These are phyloP conservation scores for Elaeis guineensis DNA, from an alignment of 176 grass and related monocot genomes.

Conservation along the genomic window DNA sequence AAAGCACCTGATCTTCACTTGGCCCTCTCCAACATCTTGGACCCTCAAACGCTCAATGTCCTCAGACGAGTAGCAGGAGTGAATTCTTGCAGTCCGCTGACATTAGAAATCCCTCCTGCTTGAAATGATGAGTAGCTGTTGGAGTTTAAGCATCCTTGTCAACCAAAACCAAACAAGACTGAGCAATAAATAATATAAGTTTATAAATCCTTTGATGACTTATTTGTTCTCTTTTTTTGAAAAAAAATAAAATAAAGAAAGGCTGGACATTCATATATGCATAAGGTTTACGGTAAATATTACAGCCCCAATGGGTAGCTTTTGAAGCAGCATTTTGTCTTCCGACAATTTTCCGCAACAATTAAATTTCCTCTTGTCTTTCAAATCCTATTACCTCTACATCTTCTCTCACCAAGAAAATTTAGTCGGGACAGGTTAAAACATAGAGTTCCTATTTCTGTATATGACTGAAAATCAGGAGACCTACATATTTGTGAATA, in stretches of 20 bases:
- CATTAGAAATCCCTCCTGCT: slow-evolving; percentile 46
- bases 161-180: slow-evolving; percentile 13
- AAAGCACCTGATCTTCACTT: slow-evolving; percentile 92
- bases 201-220: background rate
- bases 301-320: no score
- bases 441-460: no score
- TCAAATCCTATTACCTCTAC: no score
- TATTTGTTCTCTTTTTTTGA: no score
- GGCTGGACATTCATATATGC: background rate
- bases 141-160: slow-evolving; percentile 3
- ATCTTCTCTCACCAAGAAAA: no score
- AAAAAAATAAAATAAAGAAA: background rate
- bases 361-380: no score
- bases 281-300: no score
- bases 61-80: slow-evolving; percentile 40
- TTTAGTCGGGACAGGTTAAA: no score
- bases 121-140: slow-evolving; percentile 84
- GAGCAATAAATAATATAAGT: slow-evolving; percentile 11
- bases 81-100: slow-evolving; percentile 18
- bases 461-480: no score
- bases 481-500: no score
- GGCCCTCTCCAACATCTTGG: slow-evolving; percentile 85
- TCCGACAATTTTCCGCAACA: no score
- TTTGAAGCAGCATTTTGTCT: no score
- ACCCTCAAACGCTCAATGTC: slow-evolving; percentile 52